Base-by-base conservation (phyloP, 108 stramenopile genomes). In the Nannochloropsis salina region DNA sequence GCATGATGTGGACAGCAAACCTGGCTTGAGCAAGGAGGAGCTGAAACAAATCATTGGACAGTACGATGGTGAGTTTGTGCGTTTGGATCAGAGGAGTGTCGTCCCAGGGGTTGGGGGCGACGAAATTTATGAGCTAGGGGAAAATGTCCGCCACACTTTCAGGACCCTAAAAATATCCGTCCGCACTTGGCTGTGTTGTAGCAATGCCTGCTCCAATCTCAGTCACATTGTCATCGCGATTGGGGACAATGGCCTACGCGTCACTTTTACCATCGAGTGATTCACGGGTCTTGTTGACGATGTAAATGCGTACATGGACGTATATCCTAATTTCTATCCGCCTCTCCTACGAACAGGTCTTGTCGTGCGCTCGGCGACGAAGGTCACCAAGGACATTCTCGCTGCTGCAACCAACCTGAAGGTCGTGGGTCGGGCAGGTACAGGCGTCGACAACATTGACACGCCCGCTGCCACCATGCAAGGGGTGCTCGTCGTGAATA, bases 321-420 rank as follows among this genome's bases (percentile, higher is more conserved):
- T 31, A 31, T 0, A 31, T 31, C 31, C 31, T 31, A 31, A 31
- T 31, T 74, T n/a, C 6, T 2, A 74, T n/a, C n/a, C 61, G 4
- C 61, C 4, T 74, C 61, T n/a, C 61, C 61, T 4, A 74, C 61
- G 15, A 15, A 74, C 61, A 74, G 89, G 86, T 42, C 88, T 92
- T 89, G 91, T 92, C 31, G 90, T 92, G 11, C 89, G 91, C 22
- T 90, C 90, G 42, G 91, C 89, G 44, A 92, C 91, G 8, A 92
- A 92, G 90, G 91, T 92, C 6, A 89, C 86, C 47, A 87, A 83
- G 6, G 91, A 87, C 41, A 42, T 92, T 40, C 84, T 92, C 74
- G 41, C 88, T 31, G 89, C 91, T 41, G 91, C 88, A 18, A 80
- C 84, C 15, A 92, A 92, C 81, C 81, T 92, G 43, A 92, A 92